phyloP scores from a whole-genome alignment of 805 yeast species.

The Saccharomyces paradoxus region DNA sequence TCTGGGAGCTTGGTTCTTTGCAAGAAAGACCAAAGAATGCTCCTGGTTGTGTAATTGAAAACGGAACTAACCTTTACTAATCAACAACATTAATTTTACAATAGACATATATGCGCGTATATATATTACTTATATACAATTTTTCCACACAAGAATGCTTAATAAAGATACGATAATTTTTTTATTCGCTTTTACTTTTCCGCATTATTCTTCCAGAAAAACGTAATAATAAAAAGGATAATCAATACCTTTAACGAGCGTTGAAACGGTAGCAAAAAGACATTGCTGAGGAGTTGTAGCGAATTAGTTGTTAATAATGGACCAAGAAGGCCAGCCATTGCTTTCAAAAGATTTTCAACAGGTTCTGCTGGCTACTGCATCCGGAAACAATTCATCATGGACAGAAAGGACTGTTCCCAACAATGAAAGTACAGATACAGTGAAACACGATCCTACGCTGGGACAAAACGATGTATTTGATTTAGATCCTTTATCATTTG shows the following conservation, averaged over 20 bases:
- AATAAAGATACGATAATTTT: neutral
- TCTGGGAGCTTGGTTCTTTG: slow-evolving; percentile 59
- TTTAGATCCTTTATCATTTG: slow-evolving; percentile 24
- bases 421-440: neutral
- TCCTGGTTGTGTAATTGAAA: slow-evolving; percentile 56
- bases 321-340: slow-evolving; percentile 19
- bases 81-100: neutral
- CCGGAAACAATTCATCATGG: slow-evolving; percentile 1
- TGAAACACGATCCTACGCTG: neutral
- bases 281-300: neutral
- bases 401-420: neutral
- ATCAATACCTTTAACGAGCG: neutral
- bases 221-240: neutral
- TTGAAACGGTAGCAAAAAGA: neutral
- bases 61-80: slow-evolving; percentile 28
- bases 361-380: slow-evolving; percentile 18
- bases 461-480: slow-evolving; percentile 17
- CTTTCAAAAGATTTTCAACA: slow-evolving; percentile 27
- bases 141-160: neutral
- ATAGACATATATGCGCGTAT: neutral
- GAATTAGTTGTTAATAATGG: slow-evolving; percentile 14
- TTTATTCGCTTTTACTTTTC: neutral
- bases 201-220: neutral
- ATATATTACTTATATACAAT: neutral
- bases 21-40: slow-evolving; percentile 39